These are phyloP conservation scores for Smallanthus sonchifolius DNA, from an alignment of 129 eudicot genomes.

Conservation along the genomic window DNA sequence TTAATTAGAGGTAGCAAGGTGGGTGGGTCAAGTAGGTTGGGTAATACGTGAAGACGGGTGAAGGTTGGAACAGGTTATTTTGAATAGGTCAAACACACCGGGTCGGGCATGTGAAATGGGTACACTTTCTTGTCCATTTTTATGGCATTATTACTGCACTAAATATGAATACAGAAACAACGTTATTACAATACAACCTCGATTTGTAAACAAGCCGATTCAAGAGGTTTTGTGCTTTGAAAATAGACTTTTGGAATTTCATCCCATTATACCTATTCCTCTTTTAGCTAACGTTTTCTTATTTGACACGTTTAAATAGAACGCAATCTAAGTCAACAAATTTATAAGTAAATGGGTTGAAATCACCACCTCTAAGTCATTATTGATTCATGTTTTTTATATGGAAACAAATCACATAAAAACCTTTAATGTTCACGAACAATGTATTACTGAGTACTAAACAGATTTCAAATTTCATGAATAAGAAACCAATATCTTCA, in stretches of 20 bases:
- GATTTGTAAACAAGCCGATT: not conserved
- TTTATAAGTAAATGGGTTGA: not conserved
- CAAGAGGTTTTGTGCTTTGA: not conserved
- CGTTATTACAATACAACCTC: not conserved
- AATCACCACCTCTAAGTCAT: not conserved
- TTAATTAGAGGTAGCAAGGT: not conserved
- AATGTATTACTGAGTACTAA: not conserved
- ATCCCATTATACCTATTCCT: not conserved
- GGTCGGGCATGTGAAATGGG: not conserved
- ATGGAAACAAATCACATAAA: slow-evolving; percentile 9
- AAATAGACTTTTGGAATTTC: not conserved
- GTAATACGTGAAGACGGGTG: not conserved
- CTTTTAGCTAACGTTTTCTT: not conserved
- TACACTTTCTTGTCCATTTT: not conserved
- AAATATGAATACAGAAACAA: not conserved
- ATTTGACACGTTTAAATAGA: not conserved
- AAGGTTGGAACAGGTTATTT: not conserved
- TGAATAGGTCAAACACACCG: not conserved
- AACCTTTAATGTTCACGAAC: not conserved
- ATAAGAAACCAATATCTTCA: not conserved
- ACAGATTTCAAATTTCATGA: slow-evolving; percentile 6
- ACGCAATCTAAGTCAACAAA: not conserved
- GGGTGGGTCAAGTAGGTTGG: not conserved
- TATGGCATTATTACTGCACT: not conserved
- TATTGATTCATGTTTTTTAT: not conserved